A percentile compares a stretch with the other conserved stretches of the same genome.
These are phyloP conservation scores for Xerophyta viscosa DNA, from an alignment of 106 monocot species.

Conservation along the genomic window DNA sequence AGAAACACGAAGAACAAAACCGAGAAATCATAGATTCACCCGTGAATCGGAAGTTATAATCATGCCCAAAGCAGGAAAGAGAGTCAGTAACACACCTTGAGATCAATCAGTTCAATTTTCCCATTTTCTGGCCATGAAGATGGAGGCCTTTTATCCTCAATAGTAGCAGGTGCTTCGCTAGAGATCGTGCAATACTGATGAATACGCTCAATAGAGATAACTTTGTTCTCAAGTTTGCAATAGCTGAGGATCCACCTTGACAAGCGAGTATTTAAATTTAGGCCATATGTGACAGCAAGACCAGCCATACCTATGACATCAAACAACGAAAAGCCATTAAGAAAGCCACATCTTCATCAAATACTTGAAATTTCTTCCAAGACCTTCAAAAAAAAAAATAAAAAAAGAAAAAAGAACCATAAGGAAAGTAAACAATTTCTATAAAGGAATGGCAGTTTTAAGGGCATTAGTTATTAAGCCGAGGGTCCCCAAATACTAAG, in stretches of 20 bases:
- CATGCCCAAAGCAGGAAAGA: neutral
- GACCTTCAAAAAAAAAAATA: no score
- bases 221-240: constrained; percentile 96
- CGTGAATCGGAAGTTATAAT: no score
- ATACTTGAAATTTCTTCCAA: no score
- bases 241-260: constrained; percentile 97
- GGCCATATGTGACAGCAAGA: constrained; percentile 95
- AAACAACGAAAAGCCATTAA: neutral
- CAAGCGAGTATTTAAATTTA: constrained; percentile 88
- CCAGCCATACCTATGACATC: constrained; percentile 84
- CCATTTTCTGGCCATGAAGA: constrained; percentile 74
- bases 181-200: constrained; percentile 86
- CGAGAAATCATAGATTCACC: no score
- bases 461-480: no score
- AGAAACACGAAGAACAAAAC: no score
- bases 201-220: constrained; percentile 95
- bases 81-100: constrained; percentile 41
- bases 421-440: no score
- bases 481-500: no score
- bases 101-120: constrained; percentile 71
- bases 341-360: no score
- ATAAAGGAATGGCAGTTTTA: no score
- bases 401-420: no score
- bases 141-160: constrained; percentile 55
- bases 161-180: constrained; percentile 68